Percentiles rank a stretch among this genome's conserved stretches.
These are phyloP conservation scores for Neonectria neomacrospora DNA, from an alignment of 2,329 filamentous ascomycete genomes.

Conservation along the genomic window DNA sequence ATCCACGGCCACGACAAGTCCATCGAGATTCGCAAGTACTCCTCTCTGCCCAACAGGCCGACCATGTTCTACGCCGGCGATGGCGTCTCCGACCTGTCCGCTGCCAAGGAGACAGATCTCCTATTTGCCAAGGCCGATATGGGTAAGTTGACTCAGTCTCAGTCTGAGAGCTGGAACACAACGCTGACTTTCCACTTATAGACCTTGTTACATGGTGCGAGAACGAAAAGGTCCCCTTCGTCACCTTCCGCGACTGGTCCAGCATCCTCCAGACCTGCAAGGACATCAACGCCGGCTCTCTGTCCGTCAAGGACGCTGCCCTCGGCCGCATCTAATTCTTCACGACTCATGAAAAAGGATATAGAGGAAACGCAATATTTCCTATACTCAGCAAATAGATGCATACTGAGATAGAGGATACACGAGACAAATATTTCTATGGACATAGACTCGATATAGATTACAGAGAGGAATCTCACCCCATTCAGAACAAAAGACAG, in stretches of 20 bases:
- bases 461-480: conserved; percentile 23
- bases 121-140: conserved; percentile 93
- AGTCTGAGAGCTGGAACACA: neutral
- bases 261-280: conserved; percentile 81
- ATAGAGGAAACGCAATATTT: neutral
- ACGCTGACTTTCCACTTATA: conserved; percentile 47
- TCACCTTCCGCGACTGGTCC: conserved; percentile 85
- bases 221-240: conserved; percentile 85
- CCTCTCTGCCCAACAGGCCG: conserved; percentile 78
- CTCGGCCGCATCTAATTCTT: conserved; percentile 53
- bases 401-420: conserved; percentile 31
- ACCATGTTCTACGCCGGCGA: conserved; percentile 95
- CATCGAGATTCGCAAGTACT: conserved; percentile 88
- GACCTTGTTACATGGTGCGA: conserved; percentile 91
- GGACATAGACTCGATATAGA: conserved; percentile 29
- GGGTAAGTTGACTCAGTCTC: conserved; percentile 62
- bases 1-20: conserved; percentile 98
- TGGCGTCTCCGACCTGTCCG: conserved; percentile 91
- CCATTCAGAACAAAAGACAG: conserved; percentile 2
- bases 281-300: conserved; percentile 79
- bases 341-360: conserved; percentile 6
- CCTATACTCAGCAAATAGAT: conserved; percentile 20
- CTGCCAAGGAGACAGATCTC: conserved; percentile 90
- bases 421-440: conserved; percentile 22
- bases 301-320: conserved; percentile 76